A percentile compares a stretch with the other conserved stretches of the same genome.
Conservation (phyloP, 257 asterid genomes). For the Capsicum chinense region DNA sequence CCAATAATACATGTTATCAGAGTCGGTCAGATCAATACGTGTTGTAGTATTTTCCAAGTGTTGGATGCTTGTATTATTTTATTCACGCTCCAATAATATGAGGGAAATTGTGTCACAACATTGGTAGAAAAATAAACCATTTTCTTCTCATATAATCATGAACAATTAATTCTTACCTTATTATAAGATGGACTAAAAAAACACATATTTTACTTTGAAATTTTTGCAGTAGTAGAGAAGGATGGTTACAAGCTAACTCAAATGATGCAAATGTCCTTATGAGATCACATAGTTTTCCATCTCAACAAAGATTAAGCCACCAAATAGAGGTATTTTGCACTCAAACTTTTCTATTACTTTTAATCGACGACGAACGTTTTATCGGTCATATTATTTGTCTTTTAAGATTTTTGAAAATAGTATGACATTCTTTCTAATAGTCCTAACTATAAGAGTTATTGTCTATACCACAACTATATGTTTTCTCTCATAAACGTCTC, state of each 20-base stretch:
- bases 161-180: too few relatives aligned
- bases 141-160: too few relatives aligned
- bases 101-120: too few relatives aligned
- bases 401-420: background rate
- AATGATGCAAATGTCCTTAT: constrained; percentile 55
- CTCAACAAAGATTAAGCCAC: constrained; percentile 51
- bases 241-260: constrained; percentile 61
- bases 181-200: too few relatives aligned
- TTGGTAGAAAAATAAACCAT: background rate
- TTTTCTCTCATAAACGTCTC: background rate
- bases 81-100: too few relatives aligned
- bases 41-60: too few relatives aligned
- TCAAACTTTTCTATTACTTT: background rate
- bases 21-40: too few relatives aligned
- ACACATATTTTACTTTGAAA: constrained; percentile 19
- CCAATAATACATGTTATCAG: too few relatives aligned
- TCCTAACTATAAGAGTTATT: background rate
- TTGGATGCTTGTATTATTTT: too few relatives aligned
- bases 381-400: background rate
- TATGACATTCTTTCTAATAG: background rate
- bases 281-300: constrained; percentile 59
- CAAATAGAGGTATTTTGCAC: constrained; percentile 50
- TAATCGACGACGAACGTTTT: background rate
- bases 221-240: constrained; percentile 62
- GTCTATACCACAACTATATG: background rate